These are phyloP conservation scores for Coccomyxa sp. DNA, from an alignment of 139 green algal genomes.

Conservation along the genomic window DNA sequence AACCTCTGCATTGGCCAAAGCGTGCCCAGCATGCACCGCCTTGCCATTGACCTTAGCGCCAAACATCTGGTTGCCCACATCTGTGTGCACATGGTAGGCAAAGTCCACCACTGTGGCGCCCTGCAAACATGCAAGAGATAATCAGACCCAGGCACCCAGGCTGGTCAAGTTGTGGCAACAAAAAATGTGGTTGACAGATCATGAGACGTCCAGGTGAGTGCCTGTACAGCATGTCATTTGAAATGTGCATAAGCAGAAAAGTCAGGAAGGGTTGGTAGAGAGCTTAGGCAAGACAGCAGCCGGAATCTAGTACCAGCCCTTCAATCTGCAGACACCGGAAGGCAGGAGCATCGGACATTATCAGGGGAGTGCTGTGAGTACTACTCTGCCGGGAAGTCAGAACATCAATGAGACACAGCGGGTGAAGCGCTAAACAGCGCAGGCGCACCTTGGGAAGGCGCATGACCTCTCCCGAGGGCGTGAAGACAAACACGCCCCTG, in stretches of 20 bases:
- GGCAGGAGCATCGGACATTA: not conserved
- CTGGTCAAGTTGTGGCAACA: not conserved
- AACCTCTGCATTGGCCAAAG: slow-evolving; percentile 77
- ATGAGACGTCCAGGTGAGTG: not conserved
- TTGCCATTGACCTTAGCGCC: slow-evolving; percentile 72
- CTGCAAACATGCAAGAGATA: slow-evolving; percentile 11
- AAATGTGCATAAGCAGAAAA: too few species aligned
- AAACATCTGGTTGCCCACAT: slow-evolving; percentile 80
- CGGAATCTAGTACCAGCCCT: too few species aligned
- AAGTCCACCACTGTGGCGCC: slow-evolving; percentile 88
- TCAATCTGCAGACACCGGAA: too few species aligned
- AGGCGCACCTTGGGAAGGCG: slow-evolving; percentile 62
- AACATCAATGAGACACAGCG: too few species aligned
- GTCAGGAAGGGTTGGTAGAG: too few species aligned
- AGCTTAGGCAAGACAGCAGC: too few species aligned
- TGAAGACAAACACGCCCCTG: slow-evolving; percentile 81
- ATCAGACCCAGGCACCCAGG: not conserved
- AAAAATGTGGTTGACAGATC: not conserved
- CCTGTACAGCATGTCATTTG: too few species aligned
- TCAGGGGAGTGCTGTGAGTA: not conserved
- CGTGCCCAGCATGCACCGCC: slow-evolving; percentile 39
- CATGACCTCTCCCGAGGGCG: slow-evolving; percentile 60
- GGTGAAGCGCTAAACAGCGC: not conserved
- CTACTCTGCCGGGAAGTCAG: too few species aligned
- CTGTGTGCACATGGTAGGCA: slow-evolving; percentile 83